phyloP scores from a whole-genome alignment of 805 yeast species.

The Isabelozyma heimii region DNA sequence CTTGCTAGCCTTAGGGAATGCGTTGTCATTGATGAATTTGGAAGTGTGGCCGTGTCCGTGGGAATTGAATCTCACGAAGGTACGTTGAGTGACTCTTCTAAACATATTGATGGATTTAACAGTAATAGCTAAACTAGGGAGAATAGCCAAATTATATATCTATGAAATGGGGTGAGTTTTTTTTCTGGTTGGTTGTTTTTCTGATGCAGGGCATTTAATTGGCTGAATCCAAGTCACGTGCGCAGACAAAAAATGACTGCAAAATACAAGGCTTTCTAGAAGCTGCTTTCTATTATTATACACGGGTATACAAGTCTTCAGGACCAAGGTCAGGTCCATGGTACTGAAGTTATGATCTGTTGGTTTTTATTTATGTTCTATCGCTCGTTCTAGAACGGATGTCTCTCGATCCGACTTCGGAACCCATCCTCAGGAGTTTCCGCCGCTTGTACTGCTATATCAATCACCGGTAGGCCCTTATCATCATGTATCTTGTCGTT shows the following conservation, averaged over 20 bases:
- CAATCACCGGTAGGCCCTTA: neutral
- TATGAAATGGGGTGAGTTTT: slow-evolving; percentile 16
- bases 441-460: no score
- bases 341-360: no score
- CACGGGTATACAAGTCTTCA: no score
- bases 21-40: slow-evolving; percentile 37
- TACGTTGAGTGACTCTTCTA: slow-evolving; percentile 33
- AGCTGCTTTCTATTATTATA: no score
- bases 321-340: no score
- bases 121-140: slow-evolving; percentile 26
- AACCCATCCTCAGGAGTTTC: no score
- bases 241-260: neutral
- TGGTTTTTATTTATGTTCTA: no score
- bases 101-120: slow-evolving; percentile 23
- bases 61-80: slow-evolving; percentile 38
- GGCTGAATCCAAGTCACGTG: slow-evolving; percentile 1
- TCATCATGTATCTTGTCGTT: neutral
- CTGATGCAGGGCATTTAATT: neutral
- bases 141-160: neutral
- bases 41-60: slow-evolving; percentile 43
- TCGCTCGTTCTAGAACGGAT: no score
- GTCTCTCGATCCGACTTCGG: no score
- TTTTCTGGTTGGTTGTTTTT: slow-evolving; percentile 1
- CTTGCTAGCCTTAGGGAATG: slow-evolving; percentile 42
- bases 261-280: neutral